Evolutionary conservation across 2,329 filamentous ascomycete genomes (phyloP).

Genomic region (Emergomyces orientalis): DNA sequence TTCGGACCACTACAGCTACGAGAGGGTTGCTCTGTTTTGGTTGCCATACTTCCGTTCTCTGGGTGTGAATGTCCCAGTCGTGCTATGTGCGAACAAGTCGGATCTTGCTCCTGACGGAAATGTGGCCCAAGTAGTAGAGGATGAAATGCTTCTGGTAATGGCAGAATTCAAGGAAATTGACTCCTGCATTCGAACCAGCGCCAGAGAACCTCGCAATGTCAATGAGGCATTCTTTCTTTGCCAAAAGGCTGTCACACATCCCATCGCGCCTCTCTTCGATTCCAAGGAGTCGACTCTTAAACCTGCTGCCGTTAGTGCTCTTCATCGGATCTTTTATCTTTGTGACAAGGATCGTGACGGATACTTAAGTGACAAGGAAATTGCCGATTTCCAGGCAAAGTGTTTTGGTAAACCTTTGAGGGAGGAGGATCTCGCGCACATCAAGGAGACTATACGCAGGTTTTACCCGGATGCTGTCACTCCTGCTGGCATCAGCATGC

Average conservation of each 20-base stretch:
- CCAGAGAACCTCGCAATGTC: constrained; percentile 83
- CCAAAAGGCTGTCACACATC: constrained; percentile 95
- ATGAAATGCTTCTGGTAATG: constrained; percentile 98
- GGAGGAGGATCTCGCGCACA: constrained; percentile 73
- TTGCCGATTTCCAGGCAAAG: constrained; percentile 80
- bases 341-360: constrained; percentile 96
- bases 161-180: constrained; percentile 98
- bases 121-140: constrained; percentile 78
- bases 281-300: constrained; percentile 87
- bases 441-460: constrained; percentile 77
- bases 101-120: constrained; percentile 67
- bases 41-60: constrained; percentile 95
- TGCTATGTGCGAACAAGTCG: constrained; percentile 96
- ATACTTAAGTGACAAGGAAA: constrained; percentile 78
- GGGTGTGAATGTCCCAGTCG: constrained; percentile 96
- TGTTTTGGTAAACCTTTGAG: constrained; percentile 85
- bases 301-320: constrained; percentile 73
- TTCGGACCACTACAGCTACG: constrained; percentile 98
- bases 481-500: constrained; percentile 65
- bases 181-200: constrained; percentile 90
- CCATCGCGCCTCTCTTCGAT: constrained; percentile 91
- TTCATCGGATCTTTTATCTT: constrained; percentile 87
- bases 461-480: constrained; percentile 53
- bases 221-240: constrained; percentile 97
- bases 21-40: constrained; percentile 94